Percentiles rank a stretch among this genome's conserved stretches.
Evolutionary conservation across 129 eudicot species (phyloP).

Genomic region (Lactuca sativa): DNA sequence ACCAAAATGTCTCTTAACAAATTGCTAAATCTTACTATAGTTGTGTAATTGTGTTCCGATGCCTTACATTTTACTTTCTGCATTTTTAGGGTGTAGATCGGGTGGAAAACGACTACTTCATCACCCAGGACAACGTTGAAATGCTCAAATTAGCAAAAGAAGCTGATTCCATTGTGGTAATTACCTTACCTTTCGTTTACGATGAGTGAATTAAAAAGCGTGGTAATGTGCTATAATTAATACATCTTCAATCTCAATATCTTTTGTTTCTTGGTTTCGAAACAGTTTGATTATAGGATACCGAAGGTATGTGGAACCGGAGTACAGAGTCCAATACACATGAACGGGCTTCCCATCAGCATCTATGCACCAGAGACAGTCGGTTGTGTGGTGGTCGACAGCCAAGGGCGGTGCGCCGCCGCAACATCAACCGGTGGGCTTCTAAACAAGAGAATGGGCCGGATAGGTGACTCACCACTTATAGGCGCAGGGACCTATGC

Average conservation of each 20-base stretch:
- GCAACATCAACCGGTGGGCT: conserved; percentile 98
- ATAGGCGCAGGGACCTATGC: conserved; percentile 96
- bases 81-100: conserved; percentile 62
- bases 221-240: neutral
- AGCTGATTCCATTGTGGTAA: conserved; percentile 80
- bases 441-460: conserved; percentile 80
- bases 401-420: conserved; percentile 82
- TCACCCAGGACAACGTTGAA: conserved; percentile 75
- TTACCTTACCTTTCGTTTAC: neutral
- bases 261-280: neutral
- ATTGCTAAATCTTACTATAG: neutral
- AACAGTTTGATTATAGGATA: conserved; percentile 80
- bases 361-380: conserved; percentile 88
- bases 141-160: conserved; percentile 86
- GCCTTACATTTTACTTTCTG: neutral
- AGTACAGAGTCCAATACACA: conserved; percentile 51
- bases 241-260: neutral
- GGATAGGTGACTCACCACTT: conserved; percentile 89
- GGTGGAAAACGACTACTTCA: conserved; percentile 77
- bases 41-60: neutral
- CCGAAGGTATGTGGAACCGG: conserved; percentile 48
- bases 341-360: conserved; percentile 84
- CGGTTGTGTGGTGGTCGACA: conserved; percentile 95
- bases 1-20: too few relatives aligned
- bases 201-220: neutral